Evolutionary conservation across 2,329 filamentous ascomycete genomes (phyloP), one percentile per base, ranked within the genome.

Genomic region (Fusarium poae): DNA sequence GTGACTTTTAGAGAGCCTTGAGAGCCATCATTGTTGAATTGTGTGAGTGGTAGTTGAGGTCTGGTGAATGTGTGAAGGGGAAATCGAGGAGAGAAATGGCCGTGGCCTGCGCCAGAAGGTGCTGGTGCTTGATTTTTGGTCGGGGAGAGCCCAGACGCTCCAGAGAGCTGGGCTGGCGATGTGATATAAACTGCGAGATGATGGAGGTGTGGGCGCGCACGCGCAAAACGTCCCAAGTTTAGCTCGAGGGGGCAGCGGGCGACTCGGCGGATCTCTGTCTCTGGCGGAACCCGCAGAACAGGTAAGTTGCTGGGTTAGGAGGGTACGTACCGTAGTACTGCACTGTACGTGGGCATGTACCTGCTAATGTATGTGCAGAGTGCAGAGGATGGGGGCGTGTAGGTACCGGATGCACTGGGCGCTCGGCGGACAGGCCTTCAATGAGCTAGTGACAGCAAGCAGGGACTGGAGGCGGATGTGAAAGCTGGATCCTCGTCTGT

Each of bases 121-220:
- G 67, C 63, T 70, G 62, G 62, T 70, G 70, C 46, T 60, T 62
- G 53, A 49, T 56, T 71, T 67, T 67, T 73, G 65, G 62, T 69
- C 59, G 62, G 69, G 58, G 61, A 60, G 52, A 66, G 53, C 69
- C 69, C 64, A 69, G 61, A 58, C 63, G 65, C 71, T 72, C 69
- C 59, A 69, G 55, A 66, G 59, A 74, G 71, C 69, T 73, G 71
- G 70, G 69, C 65, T 71, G 69, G 71, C 65, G 71, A 73, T 73
- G 62, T 74, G 72, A 72, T 70, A 70, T 71, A 65, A 63, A 70
- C 59, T 65, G 58, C 71, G 64, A 72, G 67, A 74, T 73, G 69
- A 65, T 72, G 69, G 71, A 71, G 71, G 70, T 73, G 71, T 72
- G 71, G 71, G 71, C 71, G 68, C 58, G 65, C 70, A 62, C 67